A percentile compares a stretch with the other conserved stretches of the same genome.
These are phyloP conservation scores for Pseudogymnoascus sp. DNA, from an alignment of 2,329 filamentous ascomycete species.

Conservation along the genomic window DNA sequence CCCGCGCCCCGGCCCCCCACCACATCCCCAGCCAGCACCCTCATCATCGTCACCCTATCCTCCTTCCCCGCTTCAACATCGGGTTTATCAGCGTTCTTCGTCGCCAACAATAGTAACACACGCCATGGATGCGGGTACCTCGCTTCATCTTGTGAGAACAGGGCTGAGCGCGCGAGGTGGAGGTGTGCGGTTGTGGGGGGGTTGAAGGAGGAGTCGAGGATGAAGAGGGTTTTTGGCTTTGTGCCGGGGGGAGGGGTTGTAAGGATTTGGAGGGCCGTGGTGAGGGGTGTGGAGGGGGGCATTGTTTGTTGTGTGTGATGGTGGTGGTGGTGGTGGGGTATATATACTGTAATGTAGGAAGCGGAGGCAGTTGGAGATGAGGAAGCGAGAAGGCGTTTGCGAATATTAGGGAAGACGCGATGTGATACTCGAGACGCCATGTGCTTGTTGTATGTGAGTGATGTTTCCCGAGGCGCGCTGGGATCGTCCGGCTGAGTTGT, in stretches of 20 bases:
- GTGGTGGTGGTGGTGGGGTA: not conserved
- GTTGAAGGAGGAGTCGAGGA: slow-evolving; percentile 64
- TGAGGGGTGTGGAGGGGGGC: slow-evolving; percentile 3
- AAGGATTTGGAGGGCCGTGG: slow-evolving; percentile 5
- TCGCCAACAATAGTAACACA: slow-evolving; percentile 53
- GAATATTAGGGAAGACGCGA: not conserved
- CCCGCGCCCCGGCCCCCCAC: slow-evolving; percentile 30
- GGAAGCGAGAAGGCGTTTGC: not conserved
- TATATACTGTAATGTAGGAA: not conserved
- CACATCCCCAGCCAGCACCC: slow-evolving; percentile 54
- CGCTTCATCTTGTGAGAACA: slow-evolving; percentile 14
- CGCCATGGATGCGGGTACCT: slow-evolving; percentile 25
- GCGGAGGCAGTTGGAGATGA: not conserved
- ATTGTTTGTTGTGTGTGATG: not conserved
- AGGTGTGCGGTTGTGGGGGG: slow-evolving; percentile 57
- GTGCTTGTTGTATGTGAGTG: not conserved
- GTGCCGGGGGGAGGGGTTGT: slow-evolving; percentile 10
- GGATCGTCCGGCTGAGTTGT: not conserved
- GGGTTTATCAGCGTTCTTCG: slow-evolving; percentile 60
- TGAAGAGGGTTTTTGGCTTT: slow-evolving; percentile 37
- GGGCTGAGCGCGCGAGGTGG: slow-evolving; percentile 47
- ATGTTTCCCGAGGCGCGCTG: not conserved
- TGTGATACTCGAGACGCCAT: not conserved
- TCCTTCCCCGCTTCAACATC: slow-evolving; percentile 62
- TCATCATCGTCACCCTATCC: slow-evolving; percentile 65